Percentiles rank a stretch among this genome's conserved stretches.
These are phyloP conservation scores for Ophiobolus disseminans DNA, from an alignment of 2,329 filamentous ascomycete genomes.

Conservation along the genomic window DNA sequence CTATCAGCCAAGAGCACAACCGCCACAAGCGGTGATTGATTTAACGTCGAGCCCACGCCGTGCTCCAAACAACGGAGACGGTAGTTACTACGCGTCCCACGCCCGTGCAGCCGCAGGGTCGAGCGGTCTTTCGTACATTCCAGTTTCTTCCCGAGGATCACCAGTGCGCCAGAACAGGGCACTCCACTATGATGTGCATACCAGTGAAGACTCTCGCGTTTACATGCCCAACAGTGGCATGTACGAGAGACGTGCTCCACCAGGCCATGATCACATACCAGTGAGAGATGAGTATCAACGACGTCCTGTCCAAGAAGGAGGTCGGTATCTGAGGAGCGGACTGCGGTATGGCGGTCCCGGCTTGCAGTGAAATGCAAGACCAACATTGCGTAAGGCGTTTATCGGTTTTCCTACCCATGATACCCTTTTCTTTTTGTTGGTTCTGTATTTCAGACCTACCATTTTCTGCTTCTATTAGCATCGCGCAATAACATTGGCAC, in stretches of 20 bases:
- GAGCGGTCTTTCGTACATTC: constrained; percentile 18
- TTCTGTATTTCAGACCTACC: too few species aligned
- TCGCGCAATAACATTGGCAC: too few species aligned
- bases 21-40: constrained; percentile 27
- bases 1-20: constrained; percentile 13
- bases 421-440: constrained; percentile 33
- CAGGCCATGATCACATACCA: constrained; percentile 16
- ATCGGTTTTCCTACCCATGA: constrained; percentile 27
- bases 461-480: too few species aligned
- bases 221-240: constrained; percentile 20
- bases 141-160: constrained; percentile 19
- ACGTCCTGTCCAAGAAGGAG: constrained; percentile 11
- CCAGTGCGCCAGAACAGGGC: constrained; percentile 23
- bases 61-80: constrained; percentile 8
- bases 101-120: constrained; percentile 10
- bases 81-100: constrained; percentile 11
- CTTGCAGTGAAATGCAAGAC: constrained; percentile 15
- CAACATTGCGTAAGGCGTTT: constrained; percentile 16
- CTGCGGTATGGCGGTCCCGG: constrained; percentile 20
- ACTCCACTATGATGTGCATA: constrained; percentile 21
- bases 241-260: constrained; percentile 18
- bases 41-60: constrained; percentile 34
- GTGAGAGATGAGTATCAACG: constrained; percentile 16
- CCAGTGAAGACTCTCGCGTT: constrained; percentile 14
- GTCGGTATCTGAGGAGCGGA: constrained; percentile 17